These are phyloP conservation scores for Solanum aculeatissimum DNA, from an alignment of 305 asterid genomes.

Conservation along the genomic window DNA sequence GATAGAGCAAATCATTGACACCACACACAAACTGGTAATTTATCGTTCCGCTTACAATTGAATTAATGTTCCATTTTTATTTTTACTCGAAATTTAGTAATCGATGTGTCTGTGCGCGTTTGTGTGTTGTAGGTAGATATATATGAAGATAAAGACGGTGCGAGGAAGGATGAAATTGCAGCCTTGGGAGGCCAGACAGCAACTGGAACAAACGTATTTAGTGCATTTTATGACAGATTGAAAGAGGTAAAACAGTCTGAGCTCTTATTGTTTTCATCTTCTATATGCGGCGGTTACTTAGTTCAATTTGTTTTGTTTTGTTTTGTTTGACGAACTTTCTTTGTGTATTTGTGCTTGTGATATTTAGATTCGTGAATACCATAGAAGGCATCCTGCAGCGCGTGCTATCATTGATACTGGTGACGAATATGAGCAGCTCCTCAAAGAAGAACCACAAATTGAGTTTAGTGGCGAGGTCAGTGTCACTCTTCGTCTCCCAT, in stretches of 20 bases:
- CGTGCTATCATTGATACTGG: constrained; percentile 58
- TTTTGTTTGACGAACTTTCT: neutral
- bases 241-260: constrained; percentile 48
- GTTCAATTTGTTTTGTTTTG: neutral
- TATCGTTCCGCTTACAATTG: neutral
- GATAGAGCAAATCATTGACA: constrained; percentile 69
- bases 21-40: constrained; percentile 61
- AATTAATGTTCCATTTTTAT: neutral
- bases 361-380: constrained; percentile 86
- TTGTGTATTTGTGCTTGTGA: neutral
- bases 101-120: neutral
- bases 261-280: neutral
- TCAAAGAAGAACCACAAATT: constrained; percentile 71
- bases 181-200: constrained; percentile 95
- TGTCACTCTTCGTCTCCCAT: neutral
- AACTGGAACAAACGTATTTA: constrained; percentile 74
- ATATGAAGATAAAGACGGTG: constrained; percentile 74
- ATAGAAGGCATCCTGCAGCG: constrained; percentile 79
- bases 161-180: constrained; percentile 95
- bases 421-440: constrained; percentile 82
- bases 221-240: constrained; percentile 89
- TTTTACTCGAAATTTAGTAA: neutral
- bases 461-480: constrained; percentile 95
- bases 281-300: neutral
- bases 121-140: constrained; percentile 46